Percentiles rank a stretch among this genome's conserved stretches.
Conservation (phyloP, 495 filamentous ascomycete species). For the Neurospora africana region DNA sequence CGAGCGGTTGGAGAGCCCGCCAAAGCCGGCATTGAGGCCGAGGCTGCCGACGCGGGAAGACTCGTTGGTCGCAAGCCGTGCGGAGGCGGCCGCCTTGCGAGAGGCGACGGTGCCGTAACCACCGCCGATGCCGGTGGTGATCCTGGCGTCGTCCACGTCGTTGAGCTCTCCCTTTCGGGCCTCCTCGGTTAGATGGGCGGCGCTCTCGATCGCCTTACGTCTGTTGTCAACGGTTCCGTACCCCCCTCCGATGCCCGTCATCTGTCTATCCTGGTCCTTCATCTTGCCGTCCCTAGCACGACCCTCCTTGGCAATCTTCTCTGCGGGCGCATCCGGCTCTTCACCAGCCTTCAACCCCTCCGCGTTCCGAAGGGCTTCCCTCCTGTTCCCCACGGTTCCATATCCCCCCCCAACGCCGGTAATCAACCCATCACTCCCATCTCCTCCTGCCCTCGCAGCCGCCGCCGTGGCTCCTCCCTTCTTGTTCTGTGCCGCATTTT, state of each 20-base stretch:
- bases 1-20: slow-evolving; percentile 35
- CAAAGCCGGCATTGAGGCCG: slow-evolving; percentile 28
- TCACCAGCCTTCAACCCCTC: neutral
- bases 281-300: neutral
- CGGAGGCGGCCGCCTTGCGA: neutral
- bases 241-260: neutral
- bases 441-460: no score
- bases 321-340: neutral
- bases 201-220: neutral
- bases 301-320: neutral
- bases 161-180: neutral
- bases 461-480: no score
- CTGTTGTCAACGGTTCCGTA: neutral
- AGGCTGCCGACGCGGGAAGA: slow-evolving; percentile 17
- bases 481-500: neutral
- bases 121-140: neutral
- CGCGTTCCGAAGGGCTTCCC: neutral
- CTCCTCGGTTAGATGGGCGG: neutral
- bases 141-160: neutral
- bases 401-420: neutral
- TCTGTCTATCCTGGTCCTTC: neutral
- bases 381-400: neutral
- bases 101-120: neutral
- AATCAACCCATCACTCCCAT: neutral
- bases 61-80: neutral